These are phyloP conservation scores for Parathielavia appendiculata DNA, from an alignment of 495 filamentous ascomycete genomes.

Conservation along the genomic window DNA sequence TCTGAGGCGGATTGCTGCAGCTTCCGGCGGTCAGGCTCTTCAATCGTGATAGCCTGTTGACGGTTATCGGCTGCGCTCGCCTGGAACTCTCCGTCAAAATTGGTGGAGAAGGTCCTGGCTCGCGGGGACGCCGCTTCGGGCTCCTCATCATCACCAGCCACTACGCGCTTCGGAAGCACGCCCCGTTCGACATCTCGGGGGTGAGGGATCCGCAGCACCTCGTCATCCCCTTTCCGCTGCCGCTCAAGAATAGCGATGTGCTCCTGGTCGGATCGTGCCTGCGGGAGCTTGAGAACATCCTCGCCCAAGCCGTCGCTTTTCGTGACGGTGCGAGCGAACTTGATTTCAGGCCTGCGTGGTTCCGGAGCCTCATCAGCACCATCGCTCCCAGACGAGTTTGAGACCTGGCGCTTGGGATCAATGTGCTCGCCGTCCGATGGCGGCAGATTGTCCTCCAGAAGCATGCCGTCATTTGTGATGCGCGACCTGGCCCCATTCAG, in stretches of 20 bases:
- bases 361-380: constrained; percentile 31
- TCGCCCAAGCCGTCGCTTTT: constrained; percentile 41
- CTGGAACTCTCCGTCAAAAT: constrained; percentile 25
- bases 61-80: constrained; percentile 31
- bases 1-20: constrained; percentile 27
- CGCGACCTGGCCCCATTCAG: constrained; percentile 44
- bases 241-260: constrained; percentile 83
- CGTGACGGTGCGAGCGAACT: constrained; percentile 58
- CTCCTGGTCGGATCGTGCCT: constrained; percentile 59
- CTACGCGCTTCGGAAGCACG: constrained; percentile 58
- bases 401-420: constrained; percentile 3
- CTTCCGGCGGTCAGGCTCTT: constrained; percentile 49
- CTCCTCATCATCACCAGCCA: constrained; percentile 40
- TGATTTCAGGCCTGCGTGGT: constrained; percentile 43
- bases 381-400: background rate
- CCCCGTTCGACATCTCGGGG: constrained; percentile 82
- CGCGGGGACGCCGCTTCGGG: constrained; percentile 17
- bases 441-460: constrained; percentile 25
- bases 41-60: constrained; percentile 58
- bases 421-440: constrained; percentile 12
- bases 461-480: constrained; percentile 45
- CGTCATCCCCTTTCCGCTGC: constrained; percentile 68
- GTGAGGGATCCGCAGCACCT: constrained; percentile 75
- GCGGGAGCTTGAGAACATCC: constrained; percentile 42
- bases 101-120: constrained; percentile 9